phyloP scores from a whole-genome alignment of 2,329 filamentous ascomycete species.

The Colletotrichum ledebouriae region DNA sequence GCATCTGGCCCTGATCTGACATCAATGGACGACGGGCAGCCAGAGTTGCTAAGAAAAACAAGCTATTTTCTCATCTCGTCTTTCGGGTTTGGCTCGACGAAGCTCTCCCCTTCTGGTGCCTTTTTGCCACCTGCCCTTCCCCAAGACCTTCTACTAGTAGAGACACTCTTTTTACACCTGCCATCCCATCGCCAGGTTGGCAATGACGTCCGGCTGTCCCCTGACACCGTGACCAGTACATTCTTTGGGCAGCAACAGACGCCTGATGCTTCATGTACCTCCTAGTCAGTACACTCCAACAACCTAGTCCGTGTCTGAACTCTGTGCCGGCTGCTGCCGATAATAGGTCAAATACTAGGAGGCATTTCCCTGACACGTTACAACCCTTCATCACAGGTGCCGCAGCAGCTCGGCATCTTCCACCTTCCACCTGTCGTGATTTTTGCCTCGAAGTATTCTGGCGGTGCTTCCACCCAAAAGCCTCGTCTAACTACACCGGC shows the following conservation, averaged over 20 bases:
- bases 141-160: background rate
- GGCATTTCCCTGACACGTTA: slow-evolving; percentile 24
- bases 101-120: background rate
- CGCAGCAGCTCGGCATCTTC: slow-evolving; percentile 3
- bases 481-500: slow-evolving; percentile 9
- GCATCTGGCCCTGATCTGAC: too few species aligned
- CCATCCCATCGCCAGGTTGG: slow-evolving; percentile 31
- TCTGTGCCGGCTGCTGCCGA: slow-evolving; percentile 33
- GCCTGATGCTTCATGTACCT: slow-evolving; percentile 19
- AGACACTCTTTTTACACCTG: slow-evolving; percentile 18
- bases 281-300: background rate
- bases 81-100: background rate
- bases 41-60: too few species aligned
- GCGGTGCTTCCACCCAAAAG: slow-evolving; percentile 23
- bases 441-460: slow-evolving; percentile 12
- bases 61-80: too few species aligned
- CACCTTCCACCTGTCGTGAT: background rate
- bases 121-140: background rate
- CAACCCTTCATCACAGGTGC: slow-evolving; percentile 23
- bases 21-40: too few species aligned
- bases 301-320: slow-evolving; percentile 24
- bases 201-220: slow-evolving; percentile 19
- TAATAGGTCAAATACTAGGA: slow-evolving; percentile 4
- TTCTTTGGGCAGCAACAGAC: slow-evolving; percentile 7
- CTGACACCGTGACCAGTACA: background rate